These are phyloP conservation scores for Ministeria vibrans DNA, from an alignment of 78 protist genomes.

Conservation along the genomic window DNA sequence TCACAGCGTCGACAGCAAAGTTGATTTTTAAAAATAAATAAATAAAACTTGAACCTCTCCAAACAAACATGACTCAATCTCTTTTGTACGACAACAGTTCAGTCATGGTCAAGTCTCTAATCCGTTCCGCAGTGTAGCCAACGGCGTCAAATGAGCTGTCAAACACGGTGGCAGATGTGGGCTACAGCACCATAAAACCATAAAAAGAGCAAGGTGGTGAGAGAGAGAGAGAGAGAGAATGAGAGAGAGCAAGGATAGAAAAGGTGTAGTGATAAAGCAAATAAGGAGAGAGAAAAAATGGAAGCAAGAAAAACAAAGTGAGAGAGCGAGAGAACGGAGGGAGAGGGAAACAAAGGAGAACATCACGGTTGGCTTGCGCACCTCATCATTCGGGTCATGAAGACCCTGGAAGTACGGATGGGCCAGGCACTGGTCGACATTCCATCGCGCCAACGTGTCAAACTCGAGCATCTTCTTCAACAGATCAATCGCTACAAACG, in stretches of 20 bases:
- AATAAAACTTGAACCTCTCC: too few species aligned
- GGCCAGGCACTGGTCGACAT: constrained; percentile 28
- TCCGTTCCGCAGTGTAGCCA: not conserved
- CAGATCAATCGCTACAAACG: constrained; percentile 16
- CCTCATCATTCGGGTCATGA: constrained; percentile 4
- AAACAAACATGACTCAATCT: too few species aligned
- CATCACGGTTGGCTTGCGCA: not conserved
- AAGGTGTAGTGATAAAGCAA: too few species aligned
- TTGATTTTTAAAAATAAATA: too few species aligned
- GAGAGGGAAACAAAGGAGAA: not conserved
- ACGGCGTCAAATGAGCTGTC: not conserved
- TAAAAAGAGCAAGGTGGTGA: not conserved
- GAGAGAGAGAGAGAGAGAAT: not conserved
- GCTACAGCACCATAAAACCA: not conserved
- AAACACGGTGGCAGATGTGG: not conserved
- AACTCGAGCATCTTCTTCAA: constrained; percentile 13
- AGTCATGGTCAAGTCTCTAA: too few species aligned
- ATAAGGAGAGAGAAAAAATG: too few species aligned
- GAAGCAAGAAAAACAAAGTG: not conserved
- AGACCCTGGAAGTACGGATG: constrained; percentile 27
- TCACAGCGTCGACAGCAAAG: too few species aligned
- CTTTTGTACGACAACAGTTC: too few species aligned
- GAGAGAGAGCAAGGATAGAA: too few species aligned
- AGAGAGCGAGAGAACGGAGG: not conserved
- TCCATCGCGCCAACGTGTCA: constrained; percentile 21